A percentile compares a stretch with the other conserved stretches of the same genome.
Evolutionary conservation across 176 grass and related monocot species (phyloP).

Genomic region (Eleusine coracana): DNA sequence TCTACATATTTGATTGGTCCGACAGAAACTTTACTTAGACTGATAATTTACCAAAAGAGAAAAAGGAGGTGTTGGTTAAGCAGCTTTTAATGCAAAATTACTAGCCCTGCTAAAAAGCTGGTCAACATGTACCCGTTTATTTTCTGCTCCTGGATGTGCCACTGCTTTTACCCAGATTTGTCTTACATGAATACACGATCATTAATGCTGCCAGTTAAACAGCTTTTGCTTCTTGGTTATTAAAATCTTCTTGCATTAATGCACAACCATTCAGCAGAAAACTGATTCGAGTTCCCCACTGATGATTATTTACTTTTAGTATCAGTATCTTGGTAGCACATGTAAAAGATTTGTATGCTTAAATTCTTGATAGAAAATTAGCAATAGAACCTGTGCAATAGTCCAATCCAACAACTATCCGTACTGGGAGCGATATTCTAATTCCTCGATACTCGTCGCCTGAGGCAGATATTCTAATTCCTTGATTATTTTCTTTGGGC

Average conservation of each 20-base stretch:
- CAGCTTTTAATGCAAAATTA: slow-evolving; percentile 26
- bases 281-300: neutral
- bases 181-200: neutral
- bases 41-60: slow-evolving; percentile 19
- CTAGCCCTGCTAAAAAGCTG: neutral
- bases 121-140: slow-evolving; percentile 32
- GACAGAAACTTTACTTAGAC: slow-evolving; percentile 20
- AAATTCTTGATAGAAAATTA: slow-evolving; percentile 15
- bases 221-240: neutral
- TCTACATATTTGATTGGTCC: slow-evolving; percentile 22
- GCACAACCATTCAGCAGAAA: slow-evolving; percentile 8
- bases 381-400: slow-evolving; percentile 26
- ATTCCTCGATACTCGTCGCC: no score
- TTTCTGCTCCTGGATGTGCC: slow-evolving; percentile 7
- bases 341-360: slow-evolving; percentile 3
- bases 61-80: slow-evolving; percentile 17
- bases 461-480: no score
- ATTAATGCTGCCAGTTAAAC: neutral
- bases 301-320: slow-evolving; percentile 4
- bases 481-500: no score
- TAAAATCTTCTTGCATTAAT: slow-evolving; percentile 23
- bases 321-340: neutral
- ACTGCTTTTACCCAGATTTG: slow-evolving; percentile 32
- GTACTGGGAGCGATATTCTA: no score
- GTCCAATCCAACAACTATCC: no score